phyloP scores from a whole-genome alignment of 2,329 filamentous ascomycete species.

The Exophiala xenobiotica region DNA sequence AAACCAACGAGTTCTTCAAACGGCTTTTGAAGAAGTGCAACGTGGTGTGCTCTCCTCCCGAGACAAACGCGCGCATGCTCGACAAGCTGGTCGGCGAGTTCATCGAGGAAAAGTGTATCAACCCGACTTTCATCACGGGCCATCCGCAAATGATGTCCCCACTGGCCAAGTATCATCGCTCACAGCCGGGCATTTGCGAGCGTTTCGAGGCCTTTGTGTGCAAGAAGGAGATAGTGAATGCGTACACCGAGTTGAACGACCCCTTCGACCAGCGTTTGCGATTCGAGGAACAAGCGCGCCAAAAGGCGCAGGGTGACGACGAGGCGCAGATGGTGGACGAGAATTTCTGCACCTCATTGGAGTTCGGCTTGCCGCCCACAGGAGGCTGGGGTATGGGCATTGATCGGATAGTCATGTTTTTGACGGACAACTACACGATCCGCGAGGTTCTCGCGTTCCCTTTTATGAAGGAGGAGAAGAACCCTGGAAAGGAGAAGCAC shows the following conservation, averaged over 20 bases:
- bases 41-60: slow-evolving; percentile 82
- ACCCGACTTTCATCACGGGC: slow-evolving; percentile 88
- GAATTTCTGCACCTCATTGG: slow-evolving; percentile 86
- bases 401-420: slow-evolving; percentile 90
- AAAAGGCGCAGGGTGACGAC: slow-evolving; percentile 95
- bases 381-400: slow-evolving; percentile 97
- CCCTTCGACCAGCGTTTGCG: slow-evolving; percentile 90
- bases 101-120: slow-evolving; percentile 90
- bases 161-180: slow-evolving; percentile 90
- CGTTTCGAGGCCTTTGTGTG: slow-evolving; percentile 96
- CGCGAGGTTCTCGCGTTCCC: slow-evolving; percentile 96
- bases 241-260: slow-evolving; percentile 97
- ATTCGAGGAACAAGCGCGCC: slow-evolving; percentile 90
- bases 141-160: slow-evolving; percentile 89
- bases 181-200: slow-evolving; percentile 81
- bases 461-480: slow-evolving; percentile 87
- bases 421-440: slow-evolving; percentile 93
- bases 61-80: slow-evolving; percentile 93
- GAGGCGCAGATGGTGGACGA: slow-evolving; percentile 96
- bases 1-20: slow-evolving; percentile 86
- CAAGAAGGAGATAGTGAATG: slow-evolving; percentile 96
- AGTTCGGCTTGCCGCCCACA: slow-evolving; percentile 88
- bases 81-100: slow-evolving; percentile 93
- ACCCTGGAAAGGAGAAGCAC: slow-evolving; percentile 33
- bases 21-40: slow-evolving; percentile 82